Conservation (phyloP, 352 stramenopile genomes). For the Phytophthora quininea region DNA sequence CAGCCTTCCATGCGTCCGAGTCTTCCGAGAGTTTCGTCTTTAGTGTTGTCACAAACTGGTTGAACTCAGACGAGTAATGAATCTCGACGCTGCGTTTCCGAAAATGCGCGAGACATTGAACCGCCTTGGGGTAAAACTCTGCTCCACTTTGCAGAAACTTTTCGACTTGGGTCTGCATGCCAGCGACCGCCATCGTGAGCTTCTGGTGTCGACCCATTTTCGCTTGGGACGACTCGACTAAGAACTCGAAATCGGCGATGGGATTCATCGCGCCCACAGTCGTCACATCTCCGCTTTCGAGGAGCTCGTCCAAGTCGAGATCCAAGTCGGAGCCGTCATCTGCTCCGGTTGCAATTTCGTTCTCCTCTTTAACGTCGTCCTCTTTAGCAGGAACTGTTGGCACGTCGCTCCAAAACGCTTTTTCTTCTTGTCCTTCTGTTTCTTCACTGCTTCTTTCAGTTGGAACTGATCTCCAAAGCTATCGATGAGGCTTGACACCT, state of each 20-base stretch:
- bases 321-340: conserved; percentile 61
- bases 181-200: conserved; percentile 57
- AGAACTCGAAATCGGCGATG: conserved; percentile 80
- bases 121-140: conserved; percentile 66
- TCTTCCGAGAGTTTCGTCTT: conserved; percentile 52
- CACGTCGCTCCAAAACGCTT: conserved; percentile 85
- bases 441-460: conserved; percentile 79
- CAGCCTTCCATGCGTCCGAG: conserved; percentile 55
- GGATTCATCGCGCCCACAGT: conserved; percentile 85
- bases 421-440: conserved; percentile 69
- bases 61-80: conserved; percentile 79
- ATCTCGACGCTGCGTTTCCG: conserved; percentile 72
- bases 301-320: conserved; percentile 75
- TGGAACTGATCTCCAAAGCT: conserved; percentile 77
- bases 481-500: conserved; percentile 66
- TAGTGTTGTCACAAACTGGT: conserved; percentile 66
- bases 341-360: conserved; percentile 22
- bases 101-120: conserved; percentile 78
- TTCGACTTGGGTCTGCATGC: conserved; percentile 75
- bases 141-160: conserved; percentile 58
- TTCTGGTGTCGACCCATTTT: conserved; percentile 48
- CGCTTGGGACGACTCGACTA: conserved; percentile 54
- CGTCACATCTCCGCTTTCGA: conserved; percentile 69
- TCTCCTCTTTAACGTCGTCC: conserved; percentile 51
- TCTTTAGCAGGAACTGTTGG: conserved; percentile 35